Percentiles rank a stretch among this genome's conserved stretches.
Evolutionary conservation across 176 grass and related monocot genomes (phyloP).

Genomic region (Coix lacrymajobi): DNA sequence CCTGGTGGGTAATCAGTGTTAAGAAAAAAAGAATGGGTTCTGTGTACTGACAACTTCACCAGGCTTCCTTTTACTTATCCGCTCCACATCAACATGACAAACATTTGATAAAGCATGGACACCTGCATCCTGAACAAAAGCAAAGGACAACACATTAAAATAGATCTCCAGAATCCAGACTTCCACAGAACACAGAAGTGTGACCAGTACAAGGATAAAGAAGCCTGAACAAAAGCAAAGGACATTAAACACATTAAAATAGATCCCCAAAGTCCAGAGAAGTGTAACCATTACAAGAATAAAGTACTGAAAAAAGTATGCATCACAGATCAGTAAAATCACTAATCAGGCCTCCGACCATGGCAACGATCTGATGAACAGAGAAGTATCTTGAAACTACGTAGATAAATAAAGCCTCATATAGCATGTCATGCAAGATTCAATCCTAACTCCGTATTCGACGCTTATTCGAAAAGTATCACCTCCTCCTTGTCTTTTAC

Average conservation of each 20-base stretch:
- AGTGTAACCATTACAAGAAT: background rate
- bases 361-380: background rate
- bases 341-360: background rate
- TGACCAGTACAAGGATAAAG: background rate
- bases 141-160: background rate
- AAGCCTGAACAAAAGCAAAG: conserved; percentile 34
- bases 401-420: background rate
- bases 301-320: background rate
- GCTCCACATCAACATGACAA: conserved; percentile 91
- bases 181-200: no score
- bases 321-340: background rate
- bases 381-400: background rate
- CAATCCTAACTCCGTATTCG: background rate
- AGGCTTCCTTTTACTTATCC: conserved; percentile 98
- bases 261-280: background rate
- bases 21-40: background rate
- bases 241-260: background rate
- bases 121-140: conserved; percentile 64
- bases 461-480: background rate
- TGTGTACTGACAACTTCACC: conserved; percentile 65
- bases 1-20: background rate
- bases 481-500: background rate
- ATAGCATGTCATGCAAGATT: background rate
- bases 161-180: background rate
- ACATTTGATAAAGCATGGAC: conserved; percentile 97